Evolutionary conservation across 176 grass and related monocot genomes (phyloP), one percentile per base, ranked within the genome.

Genomic region (Aegilops tauschii): DNA sequence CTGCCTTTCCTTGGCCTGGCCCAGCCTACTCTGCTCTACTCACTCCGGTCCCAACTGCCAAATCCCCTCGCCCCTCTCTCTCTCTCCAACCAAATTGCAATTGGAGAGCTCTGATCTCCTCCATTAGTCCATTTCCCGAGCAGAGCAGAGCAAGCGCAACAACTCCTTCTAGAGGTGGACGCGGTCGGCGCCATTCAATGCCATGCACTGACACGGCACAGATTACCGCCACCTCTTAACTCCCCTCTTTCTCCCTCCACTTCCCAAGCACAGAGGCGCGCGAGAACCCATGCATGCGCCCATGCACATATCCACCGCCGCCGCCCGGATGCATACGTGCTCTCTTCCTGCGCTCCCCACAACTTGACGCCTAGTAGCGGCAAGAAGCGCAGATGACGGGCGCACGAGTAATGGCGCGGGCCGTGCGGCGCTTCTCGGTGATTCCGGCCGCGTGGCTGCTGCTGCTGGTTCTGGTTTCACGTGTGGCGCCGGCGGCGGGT

Each of bases 11-110:
- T 70, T 37, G 49, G 21, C 49, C 18, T 52, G 50, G 31, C 80
- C 62, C 47, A n/a, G 11, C 25, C 80, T 29, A 68, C 81, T 61
- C 82, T n/a, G 49, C 84, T 59, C 78, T 86, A 86, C 83, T 90
- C 63, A 85, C 90, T 88, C 76, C 82, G 42, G 72, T 75, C 67
- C 84, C 93, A 95, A 90, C 93, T 72, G 85, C 90, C 75, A 56
- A 44, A 30, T 71, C 84, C 80, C 61, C 78, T 84, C 79, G 59
- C 72, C 89, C 77, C 62, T 84, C 73, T 40, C 67, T 71, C 74
- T 86, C 44, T 76, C 37, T 40, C 40, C 70, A 36, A 58, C 18
- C 67, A 5, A 40, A 73, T 73, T 73, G 70, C 39, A n/a, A 73
- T 16, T 80, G 73, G 32, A 34, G 32, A 69, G 85, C 56, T 69